Evolutionary conservation across 1,284 basidiomycete species (phyloP).

Genomic region (Leccinum huronense): DNA sequence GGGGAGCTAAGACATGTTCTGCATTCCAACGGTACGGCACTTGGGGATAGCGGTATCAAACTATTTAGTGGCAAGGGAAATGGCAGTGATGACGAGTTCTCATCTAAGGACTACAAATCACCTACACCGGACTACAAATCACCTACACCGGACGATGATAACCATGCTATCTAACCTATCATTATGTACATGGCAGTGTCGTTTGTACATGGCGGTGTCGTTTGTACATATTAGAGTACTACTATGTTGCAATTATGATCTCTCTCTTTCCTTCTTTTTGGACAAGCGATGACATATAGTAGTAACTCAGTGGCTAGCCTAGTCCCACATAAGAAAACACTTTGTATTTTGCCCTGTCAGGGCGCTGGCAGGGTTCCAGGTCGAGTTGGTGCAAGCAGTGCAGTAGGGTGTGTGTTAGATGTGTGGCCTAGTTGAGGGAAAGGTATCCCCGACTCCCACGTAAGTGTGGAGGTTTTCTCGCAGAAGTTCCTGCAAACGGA

Average conservation of each 20-base stretch:
- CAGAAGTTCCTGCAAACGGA: no score
- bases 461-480: no score
- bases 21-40: neutral
- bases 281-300: no score
- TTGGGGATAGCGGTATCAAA: neutral
- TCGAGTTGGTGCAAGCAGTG: no score
- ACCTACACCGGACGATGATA: conserved; percentile 1
- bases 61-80: neutral
- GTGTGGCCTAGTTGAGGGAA: no score
- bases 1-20: neutral
- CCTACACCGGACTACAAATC: conserved; percentile 2
- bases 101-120: neutral
- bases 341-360: no score
- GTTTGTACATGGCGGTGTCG: neutral
- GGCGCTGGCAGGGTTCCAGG: no score
- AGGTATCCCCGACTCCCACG: no score
- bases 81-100: neutral
- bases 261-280: no score
- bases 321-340: no score
- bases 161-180: conserved; percentile 1
- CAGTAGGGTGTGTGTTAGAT: no score
- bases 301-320: no score
- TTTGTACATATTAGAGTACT: neutral
- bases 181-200: neutral
- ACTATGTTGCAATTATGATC: neutral